A percentile compares a stretch with the other conserved stretches of the same genome.
Evolutionary conservation across 257 asterid species (phyloP).

Genomic region (Sherardia arvensis): DNA sequence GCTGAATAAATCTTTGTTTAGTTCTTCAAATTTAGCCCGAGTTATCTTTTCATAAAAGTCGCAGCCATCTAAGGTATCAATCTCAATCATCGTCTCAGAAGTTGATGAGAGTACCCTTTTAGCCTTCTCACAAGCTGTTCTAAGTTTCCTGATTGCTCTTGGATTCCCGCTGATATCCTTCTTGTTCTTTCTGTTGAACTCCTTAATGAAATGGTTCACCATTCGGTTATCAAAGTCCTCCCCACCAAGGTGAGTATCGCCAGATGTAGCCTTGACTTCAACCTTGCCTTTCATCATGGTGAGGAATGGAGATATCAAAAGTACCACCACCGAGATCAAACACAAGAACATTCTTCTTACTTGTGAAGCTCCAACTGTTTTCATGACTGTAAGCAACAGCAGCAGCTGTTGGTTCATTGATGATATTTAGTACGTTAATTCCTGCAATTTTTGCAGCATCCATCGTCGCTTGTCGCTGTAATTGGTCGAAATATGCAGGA

Average conservation of each 20-base stretch:
- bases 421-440: neutral
- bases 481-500: neutral
- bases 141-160: too few species aligned
- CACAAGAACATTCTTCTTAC: neutral
- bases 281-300: neutral
- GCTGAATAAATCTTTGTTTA: neutral
- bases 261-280: neutral
- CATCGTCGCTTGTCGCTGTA: neutral
- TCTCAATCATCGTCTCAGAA: neutral
- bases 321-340: too few species aligned
- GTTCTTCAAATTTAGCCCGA: neutral
- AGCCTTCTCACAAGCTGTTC: conserved; percentile 1
- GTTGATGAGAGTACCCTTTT: neutral
- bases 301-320: neutral
- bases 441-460: neutral
- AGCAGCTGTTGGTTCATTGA: neutral
- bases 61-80: neutral
- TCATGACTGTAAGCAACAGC: neutral
- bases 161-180: too few species aligned
- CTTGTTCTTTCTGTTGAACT: too few species aligned
- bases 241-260: too few species aligned
- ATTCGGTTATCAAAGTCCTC: too few species aligned
- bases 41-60: neutral
- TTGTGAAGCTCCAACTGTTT: neutral
- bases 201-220: too few species aligned